phyloP scores from a whole-genome alignment of 352 stramenopile species.

The Globisporangium cederbergense region DNA sequence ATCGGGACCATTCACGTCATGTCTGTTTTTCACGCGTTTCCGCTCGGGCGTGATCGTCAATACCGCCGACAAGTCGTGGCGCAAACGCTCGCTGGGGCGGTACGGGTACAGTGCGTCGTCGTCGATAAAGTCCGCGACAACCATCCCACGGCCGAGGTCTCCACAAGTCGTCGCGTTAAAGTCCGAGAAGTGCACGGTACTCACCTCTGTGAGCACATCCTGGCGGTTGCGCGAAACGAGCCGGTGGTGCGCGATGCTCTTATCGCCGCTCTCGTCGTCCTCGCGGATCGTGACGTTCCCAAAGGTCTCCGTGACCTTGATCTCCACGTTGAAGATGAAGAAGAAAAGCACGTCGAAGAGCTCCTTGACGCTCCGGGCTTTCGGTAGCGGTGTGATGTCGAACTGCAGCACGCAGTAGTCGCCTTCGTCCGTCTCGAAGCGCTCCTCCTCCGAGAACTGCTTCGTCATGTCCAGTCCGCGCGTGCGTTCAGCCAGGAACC shows the following conservation, averaged over 20 bases:
- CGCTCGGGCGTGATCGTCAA: constrained; percentile 13
- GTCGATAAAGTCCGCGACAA: constrained; percentile 35
- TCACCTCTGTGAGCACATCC: constrained; percentile 30
- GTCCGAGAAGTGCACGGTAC: constrained; percentile 28
- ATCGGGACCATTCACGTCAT: neutral
- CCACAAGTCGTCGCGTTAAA: constrained; percentile 13
- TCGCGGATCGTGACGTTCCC: constrained; percentile 48
- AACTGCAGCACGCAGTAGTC: constrained; percentile 34
- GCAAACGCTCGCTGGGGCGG: constrained; percentile 24
- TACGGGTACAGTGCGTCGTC: constrained; percentile 46
- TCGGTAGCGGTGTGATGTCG: constrained; percentile 37
- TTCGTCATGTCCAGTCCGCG: neutral
- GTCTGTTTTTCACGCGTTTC: neutral
- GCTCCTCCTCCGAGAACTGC: constrained; percentile 19
- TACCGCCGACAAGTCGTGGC: constrained; percentile 28
- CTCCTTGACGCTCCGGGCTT: constrained; percentile 22
- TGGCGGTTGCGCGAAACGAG: constrained; percentile 28
- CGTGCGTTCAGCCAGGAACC: constrained; percentile 3
- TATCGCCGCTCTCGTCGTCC: constrained; percentile 40
- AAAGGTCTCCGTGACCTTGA: constrained; percentile 42
- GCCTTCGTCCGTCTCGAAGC: constrained; percentile 30
- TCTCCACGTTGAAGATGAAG: constrained; percentile 43
- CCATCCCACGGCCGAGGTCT: constrained; percentile 21
- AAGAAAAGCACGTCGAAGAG: constrained; percentile 39
- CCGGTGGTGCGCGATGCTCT: constrained; percentile 34